phyloP scores from a whole-genome alignment of 306 rosid species.

The Vigna radiata region DNA sequence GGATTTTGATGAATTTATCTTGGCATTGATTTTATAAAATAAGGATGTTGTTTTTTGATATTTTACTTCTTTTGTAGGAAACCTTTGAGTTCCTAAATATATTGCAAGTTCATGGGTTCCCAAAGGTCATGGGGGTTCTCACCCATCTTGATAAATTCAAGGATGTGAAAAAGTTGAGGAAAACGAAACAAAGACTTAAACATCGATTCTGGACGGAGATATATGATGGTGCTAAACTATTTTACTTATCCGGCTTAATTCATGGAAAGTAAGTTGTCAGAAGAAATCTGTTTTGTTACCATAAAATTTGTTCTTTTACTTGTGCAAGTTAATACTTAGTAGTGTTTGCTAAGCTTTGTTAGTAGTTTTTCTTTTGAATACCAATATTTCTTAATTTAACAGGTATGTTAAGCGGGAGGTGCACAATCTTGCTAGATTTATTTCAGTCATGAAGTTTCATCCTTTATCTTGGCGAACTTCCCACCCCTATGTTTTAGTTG shows the following conservation, averaged over 20 bases:
- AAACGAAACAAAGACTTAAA: slow-evolving; percentile 87
- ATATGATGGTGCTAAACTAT: slow-evolving; percentile 90
- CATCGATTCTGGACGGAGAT: slow-evolving; percentile 96
- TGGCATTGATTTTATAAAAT: neutral
- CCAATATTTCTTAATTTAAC: slow-evolving; percentile 34
- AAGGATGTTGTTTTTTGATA: slow-evolving; percentile 18
- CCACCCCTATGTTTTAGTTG: slow-evolving; percentile 90
- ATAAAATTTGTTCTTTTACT: slow-evolving; percentile 16
- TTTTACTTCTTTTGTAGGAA: slow-evolving; percentile 60
- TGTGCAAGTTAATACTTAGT: neutral
- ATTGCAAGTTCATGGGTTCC: slow-evolving; percentile 92
- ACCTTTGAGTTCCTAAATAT: slow-evolving; percentile 96
- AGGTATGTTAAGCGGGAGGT: slow-evolving; percentile 92
- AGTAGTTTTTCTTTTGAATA: slow-evolving; percentile 26
- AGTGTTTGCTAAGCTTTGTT: neutral
- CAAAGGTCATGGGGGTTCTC: slow-evolving; percentile 97
- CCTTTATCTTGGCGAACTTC: slow-evolving; percentile 89
- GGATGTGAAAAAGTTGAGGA: slow-evolving; percentile 84
- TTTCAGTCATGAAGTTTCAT: slow-evolving; percentile 95
- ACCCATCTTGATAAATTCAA: slow-evolving; percentile 90
- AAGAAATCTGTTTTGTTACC: neutral
- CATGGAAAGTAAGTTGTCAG: slow-evolving; percentile 80
- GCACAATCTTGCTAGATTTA: slow-evolving; percentile 91
- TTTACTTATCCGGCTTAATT: slow-evolving; percentile 89
- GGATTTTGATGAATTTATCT: neutral